Base-by-base conservation (phyloP, 176 grass and related monocot genomes). In the Oryza longistaminata region DNA sequence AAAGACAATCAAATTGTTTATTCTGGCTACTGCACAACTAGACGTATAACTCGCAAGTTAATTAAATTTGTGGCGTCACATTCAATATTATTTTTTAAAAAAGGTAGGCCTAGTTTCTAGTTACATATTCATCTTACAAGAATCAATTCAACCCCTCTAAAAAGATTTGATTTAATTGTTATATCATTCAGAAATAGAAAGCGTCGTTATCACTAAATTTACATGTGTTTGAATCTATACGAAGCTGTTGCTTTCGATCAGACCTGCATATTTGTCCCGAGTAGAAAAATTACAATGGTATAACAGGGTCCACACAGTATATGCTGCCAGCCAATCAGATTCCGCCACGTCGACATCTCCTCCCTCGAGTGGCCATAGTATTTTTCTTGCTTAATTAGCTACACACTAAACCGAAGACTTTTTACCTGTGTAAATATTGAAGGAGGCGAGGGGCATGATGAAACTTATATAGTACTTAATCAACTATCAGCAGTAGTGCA, bases 201-300 rank as follows among this genome's bases (percentile, higher is more conserved):
- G 44, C 29, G 66, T 67, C 39, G 11, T 46, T 31, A 17, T 46
- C n/a, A 12, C 24, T 3, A 5, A 3, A n/a, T 74, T 80, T 62
- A 81, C 66, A 70, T 26, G 5, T n/a, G 53, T 33, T n/a, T 73
- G 10, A 73, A 35, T 48, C 7, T 11, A 21, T 19, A 72, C 31
- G 52, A 3, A 62, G 52, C 10, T 45, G 80, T 83, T 64, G 70
- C 70, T 74, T 83, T 83, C 81, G 11, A 75, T 40, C 58, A 17
- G 71, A 68, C 44, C 72, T 76, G 72, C 72, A 40, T 26, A 76
- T 84, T 68, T 84, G 72, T 76, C 82, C 12, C 26, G 21, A 7
- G 2, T 58, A 42, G 72, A 76, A 55, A n/a, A 84, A 43, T 10
- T 76, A 4, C 7, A 40, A 15, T 2, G 33, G 11, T 11, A n/a